Percentiles rank a stretch among this genome's conserved stretches.
phyloP scores from a whole-genome alignment of 306 rosid species.

The Lathyrus tuberosus region DNA sequence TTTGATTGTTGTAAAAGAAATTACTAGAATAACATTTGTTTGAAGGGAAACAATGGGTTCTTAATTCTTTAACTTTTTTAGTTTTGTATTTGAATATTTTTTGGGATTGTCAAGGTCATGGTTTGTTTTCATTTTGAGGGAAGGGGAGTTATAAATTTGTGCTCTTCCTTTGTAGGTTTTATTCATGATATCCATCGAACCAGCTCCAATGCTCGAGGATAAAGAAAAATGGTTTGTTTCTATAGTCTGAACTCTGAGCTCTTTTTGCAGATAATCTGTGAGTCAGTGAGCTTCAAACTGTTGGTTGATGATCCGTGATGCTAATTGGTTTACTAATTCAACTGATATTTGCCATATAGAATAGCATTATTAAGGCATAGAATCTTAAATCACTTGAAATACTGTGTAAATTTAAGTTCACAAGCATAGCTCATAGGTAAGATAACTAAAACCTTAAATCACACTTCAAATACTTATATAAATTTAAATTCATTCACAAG shows the following conservation, averaged over 20 bases:
- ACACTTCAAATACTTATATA: too few species aligned
- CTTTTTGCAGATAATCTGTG: slow-evolving; percentile 22
- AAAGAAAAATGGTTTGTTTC: slow-evolving; percentile 94
- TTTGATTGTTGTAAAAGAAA: background rate
- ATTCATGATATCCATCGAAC: slow-evolving; percentile 98
- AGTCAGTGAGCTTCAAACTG: slow-evolving; percentile 26
- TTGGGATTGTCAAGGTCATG: background rate
- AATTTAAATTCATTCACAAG: too few species aligned
- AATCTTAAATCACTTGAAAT: too few species aligned
- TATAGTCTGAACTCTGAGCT: slow-evolving; percentile 24
- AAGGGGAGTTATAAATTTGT: slow-evolving; percentile 15
- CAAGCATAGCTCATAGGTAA: too few species aligned
- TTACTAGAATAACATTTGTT: slow-evolving; percentile 1
- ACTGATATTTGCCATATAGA: background rate
- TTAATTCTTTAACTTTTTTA: background rate
- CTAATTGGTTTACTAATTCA: slow-evolving; percentile 28
- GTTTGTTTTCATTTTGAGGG: slow-evolving; percentile 28
- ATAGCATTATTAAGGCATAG: too few species aligned
- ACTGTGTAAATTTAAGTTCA: too few species aligned
- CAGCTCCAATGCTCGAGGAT: slow-evolving; percentile 99
- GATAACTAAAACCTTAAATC: too few species aligned
- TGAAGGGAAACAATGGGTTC: slow-evolving; percentile 17
- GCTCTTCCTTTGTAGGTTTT: slow-evolving; percentile 63
- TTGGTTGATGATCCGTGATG: slow-evolving; percentile 20
- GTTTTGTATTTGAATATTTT: slow-evolving; percentile 18